Percentiles rank a stretch among this genome's conserved stretches.
phyloP scores from a whole-genome alignment of 805 yeast species.

The Clavispora carvajalis region DNA sequence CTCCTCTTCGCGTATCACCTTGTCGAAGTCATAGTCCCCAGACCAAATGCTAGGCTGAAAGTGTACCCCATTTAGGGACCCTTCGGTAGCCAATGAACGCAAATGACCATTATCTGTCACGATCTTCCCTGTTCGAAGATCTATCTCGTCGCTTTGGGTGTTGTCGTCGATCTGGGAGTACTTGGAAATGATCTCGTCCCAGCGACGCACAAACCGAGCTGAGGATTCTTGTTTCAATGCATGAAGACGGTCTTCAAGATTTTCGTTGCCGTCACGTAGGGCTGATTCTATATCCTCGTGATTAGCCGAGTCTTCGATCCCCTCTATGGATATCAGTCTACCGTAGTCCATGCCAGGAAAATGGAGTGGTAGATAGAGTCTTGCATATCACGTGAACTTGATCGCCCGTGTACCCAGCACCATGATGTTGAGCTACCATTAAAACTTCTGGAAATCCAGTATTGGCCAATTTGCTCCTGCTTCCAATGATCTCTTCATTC shows the following conservation, averaged over 20 bases:
- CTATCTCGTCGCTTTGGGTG: constrained; percentile 60
- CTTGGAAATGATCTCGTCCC: constrained; percentile 51
- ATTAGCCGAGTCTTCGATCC: constrained; percentile 7
- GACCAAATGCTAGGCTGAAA: constrained; percentile 35
- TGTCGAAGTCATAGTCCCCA: constrained; percentile 25
- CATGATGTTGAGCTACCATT: too few relatives aligned
- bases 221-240: constrained; percentile 16
- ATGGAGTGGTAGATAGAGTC: neutral
- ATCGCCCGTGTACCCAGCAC: too few relatives aligned
- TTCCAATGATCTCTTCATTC: too few relatives aligned
- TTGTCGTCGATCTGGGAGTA: constrained; percentile 44
- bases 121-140: constrained; percentile 58
- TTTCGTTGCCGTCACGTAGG: neutral
- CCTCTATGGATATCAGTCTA: constrained; percentile 19
- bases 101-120: constrained; percentile 68
- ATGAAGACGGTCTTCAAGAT: constrained; percentile 17
- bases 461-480: too few relatives aligned
- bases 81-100: constrained; percentile 31
- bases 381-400: neutral
- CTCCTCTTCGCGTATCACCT: constrained; percentile 10
- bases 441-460: too few relatives aligned
- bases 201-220: constrained; percentile 24
- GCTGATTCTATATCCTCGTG: neutral
- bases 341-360: constrained; percentile 6
- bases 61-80: constrained; percentile 6